Conservation (phyloP, 2,329 filamentous ascomycete genomes). For the Thelonectria discophora region DNA sequence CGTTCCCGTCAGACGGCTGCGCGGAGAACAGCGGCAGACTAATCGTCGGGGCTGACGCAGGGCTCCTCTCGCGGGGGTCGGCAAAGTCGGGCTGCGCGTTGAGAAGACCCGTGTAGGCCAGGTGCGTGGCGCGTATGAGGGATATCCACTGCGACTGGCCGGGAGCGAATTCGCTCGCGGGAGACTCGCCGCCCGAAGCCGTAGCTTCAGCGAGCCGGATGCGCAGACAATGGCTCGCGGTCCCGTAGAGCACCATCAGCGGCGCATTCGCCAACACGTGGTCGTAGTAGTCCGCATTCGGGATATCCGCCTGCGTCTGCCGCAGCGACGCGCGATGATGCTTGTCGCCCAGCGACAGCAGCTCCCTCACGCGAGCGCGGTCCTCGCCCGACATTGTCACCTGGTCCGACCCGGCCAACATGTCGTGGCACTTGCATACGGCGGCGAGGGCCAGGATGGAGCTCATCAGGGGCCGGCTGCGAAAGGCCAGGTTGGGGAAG, state of each 20-base stretch:
- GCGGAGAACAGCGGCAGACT: background rate
- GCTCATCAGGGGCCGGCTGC: slow-evolving; percentile 51
- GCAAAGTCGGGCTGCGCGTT: background rate
- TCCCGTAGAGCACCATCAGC: slow-evolving; percentile 54
- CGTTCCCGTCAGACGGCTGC: background rate
- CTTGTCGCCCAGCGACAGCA: slow-evolving; percentile 45
- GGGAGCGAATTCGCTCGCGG: background rate
- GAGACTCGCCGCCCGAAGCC: slow-evolving; percentile 20
- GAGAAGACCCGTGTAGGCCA: slow-evolving; percentile 29
- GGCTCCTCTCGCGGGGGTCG: background rate
- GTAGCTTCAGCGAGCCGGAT: slow-evolving; percentile 45
- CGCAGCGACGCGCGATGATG: slow-evolving; percentile 51
- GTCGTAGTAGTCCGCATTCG: slow-evolving; percentile 41
- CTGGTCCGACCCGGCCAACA: slow-evolving; percentile 23
- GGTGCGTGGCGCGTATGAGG: slow-evolving; percentile 30
- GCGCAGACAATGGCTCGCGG: slow-evolving; percentile 49
- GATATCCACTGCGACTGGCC: slow-evolving; percentile 35
- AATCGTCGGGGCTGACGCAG: too few species aligned
- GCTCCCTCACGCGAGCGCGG: slow-evolving; percentile 18
- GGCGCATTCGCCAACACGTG: slow-evolving; percentile 44
- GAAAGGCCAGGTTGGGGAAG: slow-evolving; percentile 53
- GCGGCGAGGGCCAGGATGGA: slow-evolving; percentile 54
- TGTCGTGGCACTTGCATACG: slow-evolving; percentile 50
- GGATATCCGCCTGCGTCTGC: slow-evolving; percentile 48
- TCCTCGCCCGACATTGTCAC: background rate